Evolutionary conservation across 2,329 filamentous ascomycete species (phyloP), one percentile per base, ranked within the genome.

Genomic region (Boeremia lycopersici): DNA sequence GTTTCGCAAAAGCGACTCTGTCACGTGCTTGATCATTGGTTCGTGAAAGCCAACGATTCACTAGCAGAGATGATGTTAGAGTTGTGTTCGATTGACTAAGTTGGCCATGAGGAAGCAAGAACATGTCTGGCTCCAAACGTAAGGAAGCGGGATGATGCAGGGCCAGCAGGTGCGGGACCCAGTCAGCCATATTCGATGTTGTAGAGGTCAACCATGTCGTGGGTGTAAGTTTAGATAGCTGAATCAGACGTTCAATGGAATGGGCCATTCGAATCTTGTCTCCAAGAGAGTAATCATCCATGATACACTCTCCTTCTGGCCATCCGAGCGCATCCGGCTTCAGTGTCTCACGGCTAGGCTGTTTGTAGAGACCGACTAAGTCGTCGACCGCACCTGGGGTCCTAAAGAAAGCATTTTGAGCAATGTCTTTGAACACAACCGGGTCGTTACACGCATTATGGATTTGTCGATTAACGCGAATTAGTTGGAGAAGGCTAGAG

Each of bases 81-180:
- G 30, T 42, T 25, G 51, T 41, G 26, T 54, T 40, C 4, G 23
- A 39, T 28, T 53, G 35, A 19, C 51, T 48, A 5, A 63, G 47
- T 25, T 57, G 46, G 10, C 56, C 44, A 30, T 66, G 60, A 2
- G 56, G 15, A 9, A 51, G 39, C 7, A 68, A 25, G 9, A 66
- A 61, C 10, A 45, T 44, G 1, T 56, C 42, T 8, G 60, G 55
- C 10, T 59, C 49, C n/a, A 69, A 39, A 3, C 25, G 9, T 13
- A 23, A 42, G 12, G 49, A 28, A 2, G 42, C 55, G 17, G 64
- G 60, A 45, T 67, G 58, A n/a, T 57, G 57, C 9, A 64, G 41
- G 25, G 57, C 59, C 7, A 65, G 23, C 25, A 68, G 41, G 8
- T 67, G 65, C 12, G 65, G 65, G 7, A 69, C 51, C 67, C 64